phyloP scores from a whole-genome alignment of 441 rosid genomes.

The Pelargonium exstipulatum region DNA sequence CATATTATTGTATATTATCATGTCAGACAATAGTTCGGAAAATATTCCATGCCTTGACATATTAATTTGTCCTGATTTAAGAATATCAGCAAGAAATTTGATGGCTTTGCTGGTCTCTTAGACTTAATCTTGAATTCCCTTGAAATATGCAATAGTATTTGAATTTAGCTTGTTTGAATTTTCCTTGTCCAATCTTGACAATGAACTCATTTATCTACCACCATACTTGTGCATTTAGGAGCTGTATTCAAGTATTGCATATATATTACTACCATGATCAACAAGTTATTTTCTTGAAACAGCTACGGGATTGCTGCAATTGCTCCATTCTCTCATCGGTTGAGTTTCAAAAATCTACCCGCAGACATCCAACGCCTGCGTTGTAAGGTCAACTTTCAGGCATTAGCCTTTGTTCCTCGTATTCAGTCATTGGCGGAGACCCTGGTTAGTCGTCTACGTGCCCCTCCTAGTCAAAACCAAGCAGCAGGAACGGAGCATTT shows the following conservation, averaged over 20 bases:
- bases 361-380: slow-evolving; percentile 49
- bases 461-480: slow-evolving; percentile 32
- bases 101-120: not conserved
- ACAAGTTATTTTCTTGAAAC: slow-evolving; percentile 23
- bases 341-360: slow-evolving; percentile 56
- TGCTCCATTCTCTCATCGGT: slow-evolving; percentile 67
- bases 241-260: slow-evolving; percentile 2
- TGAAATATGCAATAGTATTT: not conserved
- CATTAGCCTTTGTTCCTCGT: slow-evolving; percentile 47
- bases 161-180: no score
- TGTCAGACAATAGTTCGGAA: not conserved
- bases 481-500: slow-evolving; percentile 31
- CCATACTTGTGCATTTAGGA: not conserved
- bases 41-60: not conserved
- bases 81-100: not conserved
- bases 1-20: not conserved
- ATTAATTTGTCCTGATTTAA: not conserved
- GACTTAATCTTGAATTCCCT: not conserved
- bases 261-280: not conserved
- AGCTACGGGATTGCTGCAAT: slow-evolving; percentile 64
- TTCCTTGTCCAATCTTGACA: no score
- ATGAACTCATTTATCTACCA: not conserved
- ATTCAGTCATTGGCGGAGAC: slow-evolving; percentile 44
- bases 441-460: slow-evolving; percentile 45
- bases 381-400: slow-evolving; percentile 66